Base-by-base conservation (phyloP, 1,139 yeast genomes). In the Pichia sp. region DNA sequence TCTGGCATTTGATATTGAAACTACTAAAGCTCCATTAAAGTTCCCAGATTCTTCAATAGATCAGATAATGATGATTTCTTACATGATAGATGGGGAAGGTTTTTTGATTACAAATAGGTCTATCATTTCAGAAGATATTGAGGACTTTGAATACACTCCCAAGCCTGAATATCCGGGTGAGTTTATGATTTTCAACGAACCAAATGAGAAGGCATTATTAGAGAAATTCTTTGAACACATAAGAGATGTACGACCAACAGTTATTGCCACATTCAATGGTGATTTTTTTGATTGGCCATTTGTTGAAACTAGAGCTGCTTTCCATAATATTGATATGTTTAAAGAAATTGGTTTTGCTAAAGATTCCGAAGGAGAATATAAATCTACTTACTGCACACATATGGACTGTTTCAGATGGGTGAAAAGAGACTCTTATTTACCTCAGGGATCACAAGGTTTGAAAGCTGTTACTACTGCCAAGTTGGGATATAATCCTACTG, bases 231-330 rank as follows among this genome's bases (percentile, higher is more conserved):
- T 84, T 59, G 96, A 86, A 53, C 98, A 93, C 58, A 76, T 93
- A 19, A 68, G 91, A 50, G 97, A 91, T 40, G 84, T 72, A 5
- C 72, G 76, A 51, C 98, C 99, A 1, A 89, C 97, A 0, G 96
- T 91, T 11, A 91, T 93, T 42, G 95, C 96, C 1, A 91, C 98
- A 0, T 93, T 86, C 56, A 93, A 93, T 64, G 99, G 99, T 68
- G 99, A 93, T 60, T 88, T 88, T 57, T 93, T 93, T 64, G 99
- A 93, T 69, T 93, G 98, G 98, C 99, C 99, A 1, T 93, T 88
- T 61, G 93, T 93, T 5, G 98, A 89, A 52, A 79, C 84, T 14
- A 71, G 99, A 57, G 80, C 96, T 2, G 66, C 79, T 28, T 74
- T 76, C 45, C 94, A 91, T 59, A 96, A 86, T 20, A 60, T 93